Evolutionary conservation across 2,329 filamentous ascomycete genomes (phyloP).

Genomic region (Xylariaceae sp.): DNA sequence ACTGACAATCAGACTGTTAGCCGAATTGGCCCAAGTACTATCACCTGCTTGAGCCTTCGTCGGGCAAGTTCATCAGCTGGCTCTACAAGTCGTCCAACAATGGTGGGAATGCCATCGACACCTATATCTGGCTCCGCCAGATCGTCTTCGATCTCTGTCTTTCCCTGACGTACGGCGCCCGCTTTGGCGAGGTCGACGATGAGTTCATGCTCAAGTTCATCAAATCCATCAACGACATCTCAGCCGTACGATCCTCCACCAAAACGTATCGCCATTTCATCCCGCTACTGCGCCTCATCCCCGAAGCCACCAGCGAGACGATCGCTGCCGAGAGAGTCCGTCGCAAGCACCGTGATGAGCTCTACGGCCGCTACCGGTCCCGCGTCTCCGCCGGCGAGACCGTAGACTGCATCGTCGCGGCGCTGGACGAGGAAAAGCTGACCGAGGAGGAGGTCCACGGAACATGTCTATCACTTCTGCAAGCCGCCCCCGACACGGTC

Average conservation of each 20-base stretch:
- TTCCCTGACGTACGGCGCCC: constrained; percentile 19
- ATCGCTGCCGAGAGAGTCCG: constrained; percentile 10
- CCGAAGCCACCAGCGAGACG: constrained; percentile 8
- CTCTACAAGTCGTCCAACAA: not conserved
- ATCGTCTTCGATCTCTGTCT: constrained; percentile 19
- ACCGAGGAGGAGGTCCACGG: constrained; percentile 19
- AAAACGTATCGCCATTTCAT: constrained; percentile 18
- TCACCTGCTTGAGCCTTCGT: not conserved
- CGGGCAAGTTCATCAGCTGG: not conserved
- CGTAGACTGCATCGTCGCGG: constrained; percentile 14
- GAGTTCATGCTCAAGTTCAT: constrained; percentile 15
- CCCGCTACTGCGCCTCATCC: constrained; percentile 13
- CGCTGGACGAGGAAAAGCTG: constrained; percentile 14
- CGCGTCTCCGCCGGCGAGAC: constrained; percentile 10
- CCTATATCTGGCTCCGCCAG: constrained; percentile 16
- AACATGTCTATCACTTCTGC: constrained; percentile 19
- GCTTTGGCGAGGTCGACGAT: constrained; percentile 18
- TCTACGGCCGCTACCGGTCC: constrained; percentile 9
- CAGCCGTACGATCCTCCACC: constrained; percentile 19
- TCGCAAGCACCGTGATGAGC: constrained; percentile 6
- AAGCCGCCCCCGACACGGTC: constrained; percentile 20
- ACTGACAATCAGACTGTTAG: too few species aligned
- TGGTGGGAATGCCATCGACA: constrained; percentile 9
- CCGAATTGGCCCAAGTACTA: not conserved
- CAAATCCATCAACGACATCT: constrained; percentile 17